Evolutionary conservation across 2,329 filamentous ascomycete species (phyloP).

Genomic region (Cercospora sojina): DNA sequence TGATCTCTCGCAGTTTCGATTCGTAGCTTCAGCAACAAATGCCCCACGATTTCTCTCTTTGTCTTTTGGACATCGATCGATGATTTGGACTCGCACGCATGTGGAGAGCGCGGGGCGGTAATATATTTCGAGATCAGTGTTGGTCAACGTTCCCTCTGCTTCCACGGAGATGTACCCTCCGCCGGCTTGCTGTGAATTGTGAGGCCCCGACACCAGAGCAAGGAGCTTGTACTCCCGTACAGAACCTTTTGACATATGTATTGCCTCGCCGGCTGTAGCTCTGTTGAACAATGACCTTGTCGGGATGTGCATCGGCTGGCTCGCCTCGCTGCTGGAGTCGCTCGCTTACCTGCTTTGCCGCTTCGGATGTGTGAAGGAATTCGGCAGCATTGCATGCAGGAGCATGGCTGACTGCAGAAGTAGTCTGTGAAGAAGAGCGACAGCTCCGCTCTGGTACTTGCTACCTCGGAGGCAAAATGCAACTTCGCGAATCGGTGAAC

Average conservation of each 20-base stretch:
- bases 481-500: too few species aligned
- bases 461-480: background rate
- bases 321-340: background rate
- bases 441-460: background rate
- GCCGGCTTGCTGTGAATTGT: background rate
- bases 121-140: background rate
- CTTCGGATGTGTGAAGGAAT: background rate
- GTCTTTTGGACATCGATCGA: too few species aligned
- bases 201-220: background rate
- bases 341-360: background rate
- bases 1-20: too few species aligned
- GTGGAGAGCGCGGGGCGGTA: background rate
- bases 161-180: background rate
- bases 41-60: too few species aligned
- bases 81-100: too few species aligned
- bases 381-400: background rate
- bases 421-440: background rate
- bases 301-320: background rate
- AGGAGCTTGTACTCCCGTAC: background rate
- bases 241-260: background rate
- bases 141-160: background rate
- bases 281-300: background rate
- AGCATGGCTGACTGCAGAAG: background rate
- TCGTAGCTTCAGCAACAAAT: too few species aligned
- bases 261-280: background rate